Evolutionary conservation across 139 green algal genomes (phyloP).

Genomic region (Desmodesmus armatus): DNA sequence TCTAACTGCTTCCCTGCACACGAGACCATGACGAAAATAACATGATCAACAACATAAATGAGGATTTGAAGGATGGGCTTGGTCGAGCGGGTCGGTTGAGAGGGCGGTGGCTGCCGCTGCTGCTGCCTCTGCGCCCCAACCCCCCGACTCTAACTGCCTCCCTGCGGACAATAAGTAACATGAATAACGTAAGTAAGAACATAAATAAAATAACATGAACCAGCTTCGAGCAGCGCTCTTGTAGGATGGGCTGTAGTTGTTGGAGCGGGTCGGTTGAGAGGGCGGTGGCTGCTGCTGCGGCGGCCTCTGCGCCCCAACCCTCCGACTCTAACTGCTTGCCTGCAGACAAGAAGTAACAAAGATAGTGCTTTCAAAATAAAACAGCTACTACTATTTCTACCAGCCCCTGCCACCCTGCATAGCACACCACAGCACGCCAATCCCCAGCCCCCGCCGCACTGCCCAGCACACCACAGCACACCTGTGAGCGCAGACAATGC

Average conservation of each 20-base stretch:
- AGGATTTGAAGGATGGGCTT: slow-evolving; percentile 26
- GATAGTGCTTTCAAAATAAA: too few species aligned
- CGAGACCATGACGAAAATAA: too few species aligned
- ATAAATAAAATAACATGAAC: too few species aligned
- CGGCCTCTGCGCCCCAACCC: slow-evolving; percentile 18
- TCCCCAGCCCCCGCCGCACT: too few species aligned
- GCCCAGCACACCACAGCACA: too few species aligned
- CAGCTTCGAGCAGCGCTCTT: slow-evolving; percentile 26
- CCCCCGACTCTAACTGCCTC: slow-evolving; percentile 32
- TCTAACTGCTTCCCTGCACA: slow-evolving; percentile 33
- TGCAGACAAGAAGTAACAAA: too few species aligned
- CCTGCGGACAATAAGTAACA: too few species aligned
- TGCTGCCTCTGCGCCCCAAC: slow-evolving; percentile 21
- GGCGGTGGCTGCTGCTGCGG: slow-evolving; percentile 25
- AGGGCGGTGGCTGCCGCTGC: slow-evolving; percentile 21
- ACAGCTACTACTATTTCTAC: too few species aligned
- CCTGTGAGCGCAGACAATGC: slow-evolving; percentile 20
- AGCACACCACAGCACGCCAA: too few species aligned
- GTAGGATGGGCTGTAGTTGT: slow-evolving; percentile 25
- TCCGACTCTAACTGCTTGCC: slow-evolving; percentile 33
- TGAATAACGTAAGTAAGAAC: too few species aligned
- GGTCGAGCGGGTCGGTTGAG: background rate
- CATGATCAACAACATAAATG: too few species aligned
- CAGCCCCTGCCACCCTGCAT: too few species aligned
- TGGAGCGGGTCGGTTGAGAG: background rate